Evolutionary conservation across 805 yeast species (phyloP).

Genomic region (Zygoascus ofunaensis): DNA sequence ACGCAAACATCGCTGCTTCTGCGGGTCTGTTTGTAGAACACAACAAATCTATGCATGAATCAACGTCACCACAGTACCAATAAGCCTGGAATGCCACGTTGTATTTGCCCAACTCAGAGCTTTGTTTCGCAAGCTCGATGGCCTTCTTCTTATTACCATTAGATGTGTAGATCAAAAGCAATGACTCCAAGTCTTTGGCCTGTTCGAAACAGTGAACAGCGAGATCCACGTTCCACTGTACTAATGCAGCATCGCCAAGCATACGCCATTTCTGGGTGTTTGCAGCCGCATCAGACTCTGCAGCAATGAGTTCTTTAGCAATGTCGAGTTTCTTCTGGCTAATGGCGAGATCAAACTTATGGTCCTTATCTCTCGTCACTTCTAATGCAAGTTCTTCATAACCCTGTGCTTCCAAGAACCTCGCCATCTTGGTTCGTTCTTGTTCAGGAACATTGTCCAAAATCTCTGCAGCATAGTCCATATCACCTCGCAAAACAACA

Average conservation of each 20-base stretch:
- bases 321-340: slow-evolving; percentile 59
- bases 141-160: slow-evolving; percentile 61
- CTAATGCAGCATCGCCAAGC: slow-evolving; percentile 79
- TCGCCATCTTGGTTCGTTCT: slow-evolving; percentile 67
- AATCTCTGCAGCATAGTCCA: slow-evolving; percentile 68
- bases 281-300: slow-evolving; percentile 53
- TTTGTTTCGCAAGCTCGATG: slow-evolving; percentile 51
- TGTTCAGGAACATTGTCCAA: slow-evolving; percentile 48
- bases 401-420: slow-evolving; percentile 92
- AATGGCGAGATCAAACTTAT: slow-evolving; percentile 82
- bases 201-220: slow-evolving; percentile 73
- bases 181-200: slow-evolving; percentile 74
- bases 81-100: slow-evolving; percentile 86
- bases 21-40: slow-evolving; percentile 58
- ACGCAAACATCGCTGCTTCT: slow-evolving; percentile 78
- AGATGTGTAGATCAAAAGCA: slow-evolving; percentile 74
- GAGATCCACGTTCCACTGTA: slow-evolving; percentile 66
- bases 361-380: slow-evolving; percentile 79
- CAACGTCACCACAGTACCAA: slow-evolving; percentile 74
- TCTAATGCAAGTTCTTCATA: slow-evolving; percentile 73
- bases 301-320: slow-evolving; percentile 63
- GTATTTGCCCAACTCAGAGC: slow-evolving; percentile 67
- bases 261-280: slow-evolving; percentile 77
- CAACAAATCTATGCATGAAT: slow-evolving; percentile 55
- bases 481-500: slow-evolving; percentile 85